These are phyloP conservation scores for Mycena rebaudengoi DNA, from an alignment of 768 basidiomycete species.

Conservation along the genomic window DNA sequence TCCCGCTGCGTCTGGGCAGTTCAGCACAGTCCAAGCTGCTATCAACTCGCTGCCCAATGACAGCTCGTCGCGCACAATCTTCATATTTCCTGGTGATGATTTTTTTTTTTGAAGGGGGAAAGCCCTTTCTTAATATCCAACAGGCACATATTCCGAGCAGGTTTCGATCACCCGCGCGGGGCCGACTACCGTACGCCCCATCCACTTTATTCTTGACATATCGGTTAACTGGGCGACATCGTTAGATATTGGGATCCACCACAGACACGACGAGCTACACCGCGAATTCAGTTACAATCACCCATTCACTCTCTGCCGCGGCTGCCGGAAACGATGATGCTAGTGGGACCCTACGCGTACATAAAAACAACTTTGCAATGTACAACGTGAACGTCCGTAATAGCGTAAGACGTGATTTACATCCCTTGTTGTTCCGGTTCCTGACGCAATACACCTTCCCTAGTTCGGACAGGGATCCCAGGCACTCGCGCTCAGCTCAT, in stretches of 20 bases:
- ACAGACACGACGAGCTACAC: conserved; percentile 37
- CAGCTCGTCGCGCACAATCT: conserved; percentile 25
- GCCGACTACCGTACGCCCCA: conserved; percentile 18
- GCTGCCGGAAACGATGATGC: conserved; percentile 39
- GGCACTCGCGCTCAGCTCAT: conserved; percentile 37
- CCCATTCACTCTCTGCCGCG: conserved; percentile 34
- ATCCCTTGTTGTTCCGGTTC: too few relatives aligned
- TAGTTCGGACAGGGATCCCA: conserved; percentile 35
- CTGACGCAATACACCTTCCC: neutral
- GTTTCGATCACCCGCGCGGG: conserved; percentile 29
- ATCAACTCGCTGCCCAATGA: conserved; percentile 31
- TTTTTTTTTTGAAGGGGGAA: too few relatives aligned
- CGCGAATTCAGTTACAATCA: conserved; percentile 41
- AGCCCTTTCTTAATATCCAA: neutral
- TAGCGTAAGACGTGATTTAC: conserved; percentile 25
- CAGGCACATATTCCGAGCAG: conserved; percentile 33
- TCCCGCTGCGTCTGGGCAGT: conserved; percentile 25
- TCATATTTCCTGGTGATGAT: conserved; percentile 29
- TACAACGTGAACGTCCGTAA: conserved; percentile 44
- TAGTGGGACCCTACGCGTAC: conserved; percentile 40
- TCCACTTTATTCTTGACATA: too few relatives aligned
- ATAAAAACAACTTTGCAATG: conserved; percentile 40
- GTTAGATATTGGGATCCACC: conserved; percentile 28
- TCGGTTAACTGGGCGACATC: neutral
- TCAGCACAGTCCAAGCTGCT: conserved; percentile 30